These are phyloP conservation scores for Aegilops speltoides DNA, from an alignment of 176 grass and related monocot genomes.

Conservation along the genomic window DNA sequence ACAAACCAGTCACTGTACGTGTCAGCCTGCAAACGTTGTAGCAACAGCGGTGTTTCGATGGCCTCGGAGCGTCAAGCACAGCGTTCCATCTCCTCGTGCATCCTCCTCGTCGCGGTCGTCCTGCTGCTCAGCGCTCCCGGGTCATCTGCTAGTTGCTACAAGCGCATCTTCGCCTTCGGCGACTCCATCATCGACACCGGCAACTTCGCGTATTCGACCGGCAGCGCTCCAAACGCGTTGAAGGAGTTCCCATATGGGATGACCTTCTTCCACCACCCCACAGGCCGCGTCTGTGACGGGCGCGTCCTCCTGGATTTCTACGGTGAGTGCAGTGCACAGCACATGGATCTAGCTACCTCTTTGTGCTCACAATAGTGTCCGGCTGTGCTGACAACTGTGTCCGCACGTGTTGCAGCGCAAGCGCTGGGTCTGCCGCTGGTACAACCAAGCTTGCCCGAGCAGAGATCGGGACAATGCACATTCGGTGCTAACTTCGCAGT, in stretches of 20 bases:
- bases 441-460: constrained; percentile 30
- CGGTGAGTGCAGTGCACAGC: constrained; percentile 25
- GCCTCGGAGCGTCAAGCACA: background rate
- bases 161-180: constrained; percentile 63
- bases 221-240: background rate
- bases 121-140: constrained; percentile 6
- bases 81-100: background rate
- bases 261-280: constrained; percentile 53
- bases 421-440: constrained; percentile 39
- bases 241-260: constrained; percentile 46
- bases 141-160: constrained; percentile 36
- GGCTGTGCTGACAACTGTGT: too few species aligned
- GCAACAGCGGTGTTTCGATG: background rate
- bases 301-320: constrained; percentile 67
- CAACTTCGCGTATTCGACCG: constrained; percentile 30
- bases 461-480: constrained; percentile 31
- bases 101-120: background rate
- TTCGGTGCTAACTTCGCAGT: constrained; percentile 61
- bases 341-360: background rate
- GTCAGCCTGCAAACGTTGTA: background rate
- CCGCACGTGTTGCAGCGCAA: constrained; percentile 37
- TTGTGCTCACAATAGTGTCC: background rate
- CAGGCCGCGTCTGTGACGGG: constrained; percentile 54
- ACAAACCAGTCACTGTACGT: background rate
- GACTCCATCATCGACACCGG: constrained; percentile 69